phyloP scores from a whole-genome alignment of 177 flowering plant genomes.

The Vitis hybrid region DNA sequence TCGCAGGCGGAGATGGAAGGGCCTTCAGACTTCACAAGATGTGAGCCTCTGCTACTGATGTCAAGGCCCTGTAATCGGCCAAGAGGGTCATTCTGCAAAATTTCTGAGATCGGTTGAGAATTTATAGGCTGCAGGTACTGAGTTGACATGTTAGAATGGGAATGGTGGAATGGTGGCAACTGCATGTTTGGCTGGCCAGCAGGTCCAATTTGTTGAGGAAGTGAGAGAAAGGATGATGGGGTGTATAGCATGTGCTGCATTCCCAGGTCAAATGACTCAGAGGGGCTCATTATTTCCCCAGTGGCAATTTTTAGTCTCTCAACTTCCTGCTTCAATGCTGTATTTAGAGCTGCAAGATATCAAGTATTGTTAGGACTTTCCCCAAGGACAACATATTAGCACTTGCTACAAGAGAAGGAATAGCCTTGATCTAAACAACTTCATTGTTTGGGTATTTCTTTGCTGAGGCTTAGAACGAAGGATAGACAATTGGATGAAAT shows the following conservation, averaged over 20 bases:
- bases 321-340: slow-evolving; percentile 53
- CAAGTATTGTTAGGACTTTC: no score
- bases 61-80: slow-evolving; percentile 81
- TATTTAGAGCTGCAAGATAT: slow-evolving; percentile 43
- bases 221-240: slow-evolving; percentile 35
- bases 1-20: slow-evolving; percentile 82
- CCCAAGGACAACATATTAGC: no score
- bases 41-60: slow-evolving; percentile 53
- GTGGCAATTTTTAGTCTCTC: slow-evolving; percentile 54
- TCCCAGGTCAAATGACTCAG: slow-evolving; percentile 52
- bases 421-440: no score
- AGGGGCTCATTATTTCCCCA: slow-evolving; percentile 30
- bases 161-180: slow-evolving; percentile 37
- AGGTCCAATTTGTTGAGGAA: slow-evolving; percentile 33
- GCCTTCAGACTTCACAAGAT: slow-evolving; percentile 71
- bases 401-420: no score
- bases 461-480: no score
- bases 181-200: slow-evolving; percentile 35
- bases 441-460: no score
- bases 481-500: no score
- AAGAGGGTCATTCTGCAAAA: slow-evolving; percentile 60
- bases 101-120: slow-evolving; percentile 39
- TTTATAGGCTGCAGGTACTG: slow-evolving; percentile 39
- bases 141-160: slow-evolving; percentile 38
- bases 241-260: slow-evolving; percentile 51